phyloP scores from a whole-genome alignment of 768 basidiomycete species.

The Trametes gibbosa region DNA sequence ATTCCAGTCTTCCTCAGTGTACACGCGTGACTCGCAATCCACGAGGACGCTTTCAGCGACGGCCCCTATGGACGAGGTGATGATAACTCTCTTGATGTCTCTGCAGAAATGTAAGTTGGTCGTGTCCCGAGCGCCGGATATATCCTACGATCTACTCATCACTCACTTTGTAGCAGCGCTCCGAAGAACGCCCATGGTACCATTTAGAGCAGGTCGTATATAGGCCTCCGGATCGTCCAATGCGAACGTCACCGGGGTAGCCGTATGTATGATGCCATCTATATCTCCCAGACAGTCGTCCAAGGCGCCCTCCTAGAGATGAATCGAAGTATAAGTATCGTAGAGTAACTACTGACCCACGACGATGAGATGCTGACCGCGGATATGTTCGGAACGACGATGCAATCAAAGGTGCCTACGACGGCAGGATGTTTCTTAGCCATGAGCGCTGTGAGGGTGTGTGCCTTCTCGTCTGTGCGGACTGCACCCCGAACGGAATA shows the following conservation, averaged over 20 bases:
- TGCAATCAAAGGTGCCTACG: background rate
- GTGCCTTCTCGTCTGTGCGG: conserved; percentile 53
- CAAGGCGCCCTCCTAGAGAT: conserved; percentile 55
- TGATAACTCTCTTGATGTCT: conserved; percentile 58
- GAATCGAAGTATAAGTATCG: background rate
- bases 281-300: conserved; percentile 75
- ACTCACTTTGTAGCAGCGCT: conserved; percentile 35
- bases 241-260: conserved; percentile 54
- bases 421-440: background rate
- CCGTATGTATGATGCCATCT: conserved; percentile 65
- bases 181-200: conserved; percentile 61
- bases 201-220: conserved; percentile 70
- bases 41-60: conserved; percentile 23
- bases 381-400: background rate
- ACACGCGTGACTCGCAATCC: conserved; percentile 28
- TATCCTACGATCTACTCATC: background rate
- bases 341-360: background rate
- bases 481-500: conserved; percentile 63
- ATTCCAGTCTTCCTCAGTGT: conserved; percentile 63
- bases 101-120: background rate
- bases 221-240: conserved; percentile 50
- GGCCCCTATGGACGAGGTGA: conserved; percentile 54
- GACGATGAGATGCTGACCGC: background rate
- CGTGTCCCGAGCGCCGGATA: no score
- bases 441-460: conserved; percentile 50